A percentile compares a stretch with the other conserved stretches of the same genome.
phyloP scores from a whole-genome alignment of 148 eudicot genomes.

The Rhododendron kiyosumense region DNA sequence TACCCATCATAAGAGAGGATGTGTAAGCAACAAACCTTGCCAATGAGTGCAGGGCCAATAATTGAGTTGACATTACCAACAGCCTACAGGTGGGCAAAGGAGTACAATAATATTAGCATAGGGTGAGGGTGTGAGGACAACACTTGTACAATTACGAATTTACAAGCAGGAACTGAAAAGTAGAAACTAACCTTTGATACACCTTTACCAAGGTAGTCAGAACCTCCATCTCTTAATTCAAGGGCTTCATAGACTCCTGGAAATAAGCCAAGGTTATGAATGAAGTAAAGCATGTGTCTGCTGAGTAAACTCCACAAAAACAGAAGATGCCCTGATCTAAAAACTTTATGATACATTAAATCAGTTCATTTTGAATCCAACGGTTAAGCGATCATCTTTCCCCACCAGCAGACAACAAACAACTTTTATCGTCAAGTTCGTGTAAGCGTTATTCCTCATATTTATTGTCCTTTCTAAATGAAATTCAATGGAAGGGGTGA shows the following conservation, averaged over 20 bases:
- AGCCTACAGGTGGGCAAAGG: conserved; percentile 46
- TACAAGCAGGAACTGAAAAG: not conserved
- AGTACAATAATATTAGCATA: conserved; percentile 14
- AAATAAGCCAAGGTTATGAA: conserved; percentile 15
- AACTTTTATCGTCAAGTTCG: not conserved
- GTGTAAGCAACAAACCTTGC: conserved; percentile 58
- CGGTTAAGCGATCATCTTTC: not conserved
- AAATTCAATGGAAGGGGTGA: not conserved
- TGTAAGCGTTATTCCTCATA: not conserved
- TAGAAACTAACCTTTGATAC: conserved; percentile 64
- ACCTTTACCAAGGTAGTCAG: conserved; percentile 93
- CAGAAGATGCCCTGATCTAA: not conserved
- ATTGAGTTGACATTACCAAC: conserved; percentile 78
- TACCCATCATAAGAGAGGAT: not conserved
- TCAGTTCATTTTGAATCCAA: not conserved
- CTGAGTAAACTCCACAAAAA: conserved; percentile 1
- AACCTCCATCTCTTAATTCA: conserved; percentile 93
- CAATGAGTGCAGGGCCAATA: conserved; percentile 86
- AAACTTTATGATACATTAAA: not conserved
- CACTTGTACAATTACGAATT: not conserved
- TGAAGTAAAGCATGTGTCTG: not conserved
- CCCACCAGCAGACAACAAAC: not conserved
- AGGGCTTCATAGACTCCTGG: conserved; percentile 93
- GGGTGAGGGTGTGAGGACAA: not conserved
- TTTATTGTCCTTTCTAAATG: not conserved